Evolutionary conservation across 768 basidiomycete genomes (phyloP).

Genomic region (Boletus patriciae): DNA sequence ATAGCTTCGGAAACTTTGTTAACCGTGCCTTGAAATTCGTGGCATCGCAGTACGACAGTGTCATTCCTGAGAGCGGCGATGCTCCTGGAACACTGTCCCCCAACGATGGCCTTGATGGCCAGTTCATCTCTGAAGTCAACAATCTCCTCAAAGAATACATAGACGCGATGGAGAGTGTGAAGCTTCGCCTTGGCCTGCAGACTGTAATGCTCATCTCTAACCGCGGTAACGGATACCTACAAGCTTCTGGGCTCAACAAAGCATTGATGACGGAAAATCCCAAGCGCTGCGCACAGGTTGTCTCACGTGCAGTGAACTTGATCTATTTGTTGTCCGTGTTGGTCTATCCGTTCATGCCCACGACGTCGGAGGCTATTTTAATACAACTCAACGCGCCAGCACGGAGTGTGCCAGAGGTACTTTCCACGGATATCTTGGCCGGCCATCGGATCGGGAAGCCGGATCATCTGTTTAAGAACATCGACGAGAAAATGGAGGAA

Average conservation of each 20-base stretch:
- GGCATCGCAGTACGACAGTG: conserved; percentile 74
- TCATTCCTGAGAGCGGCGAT: conserved; percentile 79
- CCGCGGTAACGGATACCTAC: conserved; percentile 92
- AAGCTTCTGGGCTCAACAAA: conserved; percentile 88
- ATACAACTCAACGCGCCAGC: conserved; percentile 87
- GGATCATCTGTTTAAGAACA: conserved; percentile 89
- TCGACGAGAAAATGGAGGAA: conserved; percentile 87
- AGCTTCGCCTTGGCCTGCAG: conserved; percentile 84
- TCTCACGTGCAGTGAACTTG: conserved; percentile 87
- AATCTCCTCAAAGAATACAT: conserved; percentile 73
- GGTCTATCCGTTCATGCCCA: conserved; percentile 95
- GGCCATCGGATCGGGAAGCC: conserved; percentile 86
- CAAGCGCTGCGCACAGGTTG: conserved; percentile 83
- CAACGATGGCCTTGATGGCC: conserved; percentile 62
- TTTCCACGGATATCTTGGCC: conserved; percentile 80
- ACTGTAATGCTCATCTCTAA: conserved; percentile 87
- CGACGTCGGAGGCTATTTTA: conserved; percentile 78
- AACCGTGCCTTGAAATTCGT: conserved; percentile 94
- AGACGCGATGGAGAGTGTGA: conserved; percentile 87
- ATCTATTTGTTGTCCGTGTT: conserved; percentile 88
- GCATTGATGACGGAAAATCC: conserved; percentile 80
- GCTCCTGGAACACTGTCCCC: conserved; percentile 66
- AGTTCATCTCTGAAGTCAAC: conserved; percentile 83
- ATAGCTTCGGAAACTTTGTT: conserved; percentile 94
- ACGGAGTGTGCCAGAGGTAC: conserved; percentile 68